Conservation (phyloP, 371 early-diverging fungal species). For the Parasitella parasitica region DNA sequence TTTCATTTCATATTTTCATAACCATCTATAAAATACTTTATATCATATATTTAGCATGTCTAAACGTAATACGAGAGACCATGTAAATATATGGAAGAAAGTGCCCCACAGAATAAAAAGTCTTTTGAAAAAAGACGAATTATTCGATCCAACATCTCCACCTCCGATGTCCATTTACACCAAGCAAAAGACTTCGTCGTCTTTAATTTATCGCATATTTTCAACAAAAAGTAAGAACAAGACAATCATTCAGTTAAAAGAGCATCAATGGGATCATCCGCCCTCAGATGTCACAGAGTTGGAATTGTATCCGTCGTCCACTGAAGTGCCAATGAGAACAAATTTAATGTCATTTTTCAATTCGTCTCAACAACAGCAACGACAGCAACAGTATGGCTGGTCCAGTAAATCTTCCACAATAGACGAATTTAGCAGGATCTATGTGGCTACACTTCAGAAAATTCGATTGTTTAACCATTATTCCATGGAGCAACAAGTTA, state of each 20-base stretch:
- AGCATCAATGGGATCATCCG: constrained; percentile 3
- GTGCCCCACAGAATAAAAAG: constrained; percentile 13
- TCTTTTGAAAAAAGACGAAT: constrained; percentile 2
- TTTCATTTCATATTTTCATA: not conserved
- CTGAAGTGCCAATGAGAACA: constrained; percentile 9
- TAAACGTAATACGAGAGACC: not conserved
- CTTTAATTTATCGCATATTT: constrained; percentile 13
- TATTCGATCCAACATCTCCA: not conserved
- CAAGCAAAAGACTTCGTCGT: constrained; percentile 2
- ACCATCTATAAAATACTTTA: too few relatives aligned
- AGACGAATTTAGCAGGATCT: constrained; percentile 2
- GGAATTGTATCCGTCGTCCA: not conserved
- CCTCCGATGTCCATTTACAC: not conserved
- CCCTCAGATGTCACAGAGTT: not conserved
- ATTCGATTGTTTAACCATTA: constrained; percentile 1
- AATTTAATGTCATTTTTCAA: constrained; percentile 5
- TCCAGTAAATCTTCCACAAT: not conserved
- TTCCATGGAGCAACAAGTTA: constrained; percentile 12
- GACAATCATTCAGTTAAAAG: not conserved
- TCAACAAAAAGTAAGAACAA: constrained; percentile 1
- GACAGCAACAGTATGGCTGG: constrained; percentile 5
- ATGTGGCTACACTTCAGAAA: constrained; percentile 10
- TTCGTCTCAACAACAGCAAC: not conserved
- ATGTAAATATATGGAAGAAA: constrained; percentile 7
- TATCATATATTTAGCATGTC: constrained; percentile 10